phyloP scores from a whole-genome alignment of 768 basidiomycete genomes.

The Agaricus bisporus region DNA sequence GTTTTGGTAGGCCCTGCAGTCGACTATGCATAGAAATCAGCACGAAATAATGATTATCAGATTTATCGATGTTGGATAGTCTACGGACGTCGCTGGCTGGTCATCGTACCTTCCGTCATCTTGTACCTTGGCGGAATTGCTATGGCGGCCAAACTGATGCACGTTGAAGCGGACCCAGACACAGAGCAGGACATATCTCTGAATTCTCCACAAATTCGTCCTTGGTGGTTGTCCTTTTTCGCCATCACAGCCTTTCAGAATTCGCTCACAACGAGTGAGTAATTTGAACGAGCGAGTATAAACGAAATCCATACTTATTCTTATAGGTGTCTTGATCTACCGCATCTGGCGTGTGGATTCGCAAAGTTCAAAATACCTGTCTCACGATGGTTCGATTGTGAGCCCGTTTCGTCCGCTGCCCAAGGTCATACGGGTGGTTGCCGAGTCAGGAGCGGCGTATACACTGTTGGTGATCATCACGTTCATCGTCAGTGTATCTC shows the following conservation, averaged over 20 bases:
- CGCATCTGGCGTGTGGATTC: slow-evolving; percentile 7
- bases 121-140: slow-evolving; percentile 1
- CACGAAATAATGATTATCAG: neutral
- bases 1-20: neutral
- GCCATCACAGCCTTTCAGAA: slow-evolving; percentile 3
- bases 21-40: neutral
- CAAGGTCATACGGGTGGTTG: slow-evolving; percentile 4
- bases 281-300: too few relatives aligned
- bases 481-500: neutral
- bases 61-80: slow-evolving; percentile 9
- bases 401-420: neutral
- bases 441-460: slow-evolving; percentile 3
- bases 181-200: neutral
- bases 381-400: neutral
- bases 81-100: slow-evolving; percentile 6
- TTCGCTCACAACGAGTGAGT: slow-evolving; percentile 2
- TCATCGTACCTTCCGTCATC: slow-evolving; percentile 4
- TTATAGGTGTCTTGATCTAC: slow-evolving; percentile 2
- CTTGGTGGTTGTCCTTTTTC: neutral
- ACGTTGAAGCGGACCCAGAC: neutral
- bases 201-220: neutral
- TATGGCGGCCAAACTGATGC: neutral
- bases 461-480: slow-evolving; percentile 1
- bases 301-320: neutral
- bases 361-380: neutral